A percentile compares a stretch with the other conserved stretches of the same genome.
Conservation (phyloP, 352 stramenopile genomes). For the Phytophthora vignae region DNA sequence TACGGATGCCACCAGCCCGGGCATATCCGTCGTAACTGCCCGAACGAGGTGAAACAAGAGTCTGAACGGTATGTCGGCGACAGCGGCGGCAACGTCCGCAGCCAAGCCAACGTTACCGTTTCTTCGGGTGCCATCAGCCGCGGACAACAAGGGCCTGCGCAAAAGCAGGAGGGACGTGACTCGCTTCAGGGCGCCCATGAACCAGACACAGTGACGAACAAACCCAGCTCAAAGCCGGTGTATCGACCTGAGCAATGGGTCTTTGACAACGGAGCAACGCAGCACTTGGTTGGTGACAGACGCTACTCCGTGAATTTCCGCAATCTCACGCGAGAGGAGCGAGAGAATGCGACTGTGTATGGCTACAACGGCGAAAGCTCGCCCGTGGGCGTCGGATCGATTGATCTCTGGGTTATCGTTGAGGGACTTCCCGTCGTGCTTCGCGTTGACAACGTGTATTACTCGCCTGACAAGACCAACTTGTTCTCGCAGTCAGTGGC, state of each 20-base stretch:
- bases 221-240: not conserved
- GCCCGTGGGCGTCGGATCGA: not conserved
- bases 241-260: constrained; percentile 6
- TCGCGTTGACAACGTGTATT: constrained; percentile 10
- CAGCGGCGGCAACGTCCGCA: not conserved
- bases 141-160: not conserved
- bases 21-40: not conserved
- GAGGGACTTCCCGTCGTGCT: not conserved
- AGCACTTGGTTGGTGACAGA: constrained; percentile 14
- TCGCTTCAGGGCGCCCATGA: not conserved
- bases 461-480: constrained; percentile 6
- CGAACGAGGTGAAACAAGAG: not conserved
- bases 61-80: not conserved
- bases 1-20: not conserved
- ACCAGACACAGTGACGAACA: too few relatives aligned
- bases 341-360: not conserved
- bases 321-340: too few relatives aligned
- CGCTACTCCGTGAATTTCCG: constrained; percentile 11
- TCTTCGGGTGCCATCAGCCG: not conserved
- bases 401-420: constrained; percentile 7
- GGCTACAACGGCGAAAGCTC: constrained; percentile 2
- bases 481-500: not conserved
- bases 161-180: not conserved
- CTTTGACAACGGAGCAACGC: constrained; percentile 8
- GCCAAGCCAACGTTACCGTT: not conserved